Evolutionary conservation across 1,284 basidiomycete genomes (phyloP), one percentile per base, ranked within the genome.

Genomic region (Trametes pubescens): DNA sequence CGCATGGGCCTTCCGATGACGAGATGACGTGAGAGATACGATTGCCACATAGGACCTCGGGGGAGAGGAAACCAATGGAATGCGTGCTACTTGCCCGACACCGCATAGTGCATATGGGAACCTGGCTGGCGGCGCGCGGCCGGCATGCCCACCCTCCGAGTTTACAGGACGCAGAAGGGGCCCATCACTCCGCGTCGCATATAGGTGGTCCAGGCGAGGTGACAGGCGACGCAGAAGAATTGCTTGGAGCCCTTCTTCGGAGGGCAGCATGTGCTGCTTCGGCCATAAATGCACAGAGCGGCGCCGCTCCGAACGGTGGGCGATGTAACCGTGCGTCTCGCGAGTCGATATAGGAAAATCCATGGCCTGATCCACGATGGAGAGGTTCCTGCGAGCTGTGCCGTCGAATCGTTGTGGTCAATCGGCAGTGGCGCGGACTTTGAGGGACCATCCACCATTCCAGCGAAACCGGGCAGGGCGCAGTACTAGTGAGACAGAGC

Each of bases 401-500:
- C 43, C 38, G 13, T 40, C 29, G 8, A 32, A 44, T 44, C 18
- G 43, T 22, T 11, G 9, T 38, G 21, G 7, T 9, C 43, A 18
- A 44, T 21, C 2, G 18, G 43, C 43, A 44, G 18, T 44, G 43
- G 11, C 8, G 43, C 29, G 29, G 29, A 3, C 29, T 6, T 44
- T 18, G 14, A 21, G 10, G 21, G 46, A 26, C 46, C 46, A 4
- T 6, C 21, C 16, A 48, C 21, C 11, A 24, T 48, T 24, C 7
- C 16, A 13, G 18, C 29, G 2, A 5, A 4, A 9, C 48, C 1
- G 18, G 26, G 48, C 26, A 49, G 11, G 1, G 14, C n/a, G 29
- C n/a, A 32, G n/a, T n/a, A n/a, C n/a, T n/a, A n/a, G 48, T 53
- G 51, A 53, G 51, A 53, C 51, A 24, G 32, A 8, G 51, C 10